Percentiles rank a stretch among this genome's conserved stretches.
These are phyloP conservation scores for Syzygium aqueum DNA, from an alignment of 345 rosid genomes.

Conservation along the genomic window DNA sequence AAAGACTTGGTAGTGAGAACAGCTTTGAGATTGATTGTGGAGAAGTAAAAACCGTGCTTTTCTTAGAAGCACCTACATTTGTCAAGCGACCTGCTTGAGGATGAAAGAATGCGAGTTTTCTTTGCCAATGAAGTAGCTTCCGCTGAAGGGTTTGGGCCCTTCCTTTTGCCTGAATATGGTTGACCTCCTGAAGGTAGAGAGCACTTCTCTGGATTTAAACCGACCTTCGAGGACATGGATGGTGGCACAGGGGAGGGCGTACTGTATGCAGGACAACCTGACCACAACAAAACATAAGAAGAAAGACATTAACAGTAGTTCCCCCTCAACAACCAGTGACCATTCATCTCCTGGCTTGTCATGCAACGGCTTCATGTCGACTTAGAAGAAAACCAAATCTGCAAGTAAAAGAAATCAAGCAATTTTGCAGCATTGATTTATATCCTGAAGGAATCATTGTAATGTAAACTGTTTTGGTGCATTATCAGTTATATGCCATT, in stretches of 20 bases:
- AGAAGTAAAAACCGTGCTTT: not conserved
- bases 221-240: slow-evolving; percentile 18
- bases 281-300: not conserved
- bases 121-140: slow-evolving; percentile 32
- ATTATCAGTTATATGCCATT: not conserved
- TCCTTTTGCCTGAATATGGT: slow-evolving; percentile 40
- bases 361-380: not conserved
- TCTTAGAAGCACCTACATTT: slow-evolving; percentile 26
- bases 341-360: not conserved
- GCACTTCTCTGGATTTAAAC: slow-evolving; percentile 4
- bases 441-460: not conserved
- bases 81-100: slow-evolving; percentile 13
- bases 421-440: not conserved
- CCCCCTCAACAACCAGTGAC: not conserved
- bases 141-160: slow-evolving; percentile 11
- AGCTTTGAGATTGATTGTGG: not conserved
- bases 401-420: not conserved
- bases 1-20: not conserved
- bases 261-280: slow-evolving; percentile 25
- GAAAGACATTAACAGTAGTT: not conserved
- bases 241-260: slow-evolving; percentile 26
- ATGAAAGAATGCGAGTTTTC: slow-evolving; percentile 26
- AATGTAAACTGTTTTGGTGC: not conserved
- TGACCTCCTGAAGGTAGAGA: slow-evolving; percentile 20
- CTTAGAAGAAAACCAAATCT: not conserved